Base-by-base conservation (phyloP, 228 moss, liverwort and hornwort genomes). In the Sphagnum magellanicum region DNA sequence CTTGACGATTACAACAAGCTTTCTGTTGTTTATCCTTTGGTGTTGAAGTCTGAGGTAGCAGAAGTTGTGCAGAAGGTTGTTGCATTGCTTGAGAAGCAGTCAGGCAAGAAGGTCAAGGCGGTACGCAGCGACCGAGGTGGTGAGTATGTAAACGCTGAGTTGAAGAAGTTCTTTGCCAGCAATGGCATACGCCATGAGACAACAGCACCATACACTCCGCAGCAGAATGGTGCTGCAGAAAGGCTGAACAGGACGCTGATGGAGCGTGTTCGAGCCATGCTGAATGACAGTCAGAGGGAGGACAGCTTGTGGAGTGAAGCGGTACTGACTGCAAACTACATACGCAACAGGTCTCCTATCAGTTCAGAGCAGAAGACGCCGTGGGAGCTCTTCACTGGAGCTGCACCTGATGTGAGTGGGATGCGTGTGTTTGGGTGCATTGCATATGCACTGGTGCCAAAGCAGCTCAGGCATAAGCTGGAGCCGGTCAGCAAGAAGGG, bases 381-480 rank as follows among this genome's bases (percentile, higher is more conserved):
- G 46, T 32, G 5, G 10, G 63, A 63, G 48, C 8, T 32, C 6
- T 67, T 49, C 4, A 13, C 52, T 5, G 53, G 51, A 6, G 49
- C 14, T 16, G 8, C 6, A 51, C 51, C 61, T 11, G 60, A 70
- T 49, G 47, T 61, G 60, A 48, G 4, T 32, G 9, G 49, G 8
- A 6, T 63, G 5, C 6, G 49, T 4, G 32, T 48, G 5, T 63
- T 63, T 63, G 63, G 63, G 12, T 63, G 63, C 13, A 9, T 10
- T 6, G 63, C 63, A 63, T 63, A 63, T 48, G 63, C 50, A 8
- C 53, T 16, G 15, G 63, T 62, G 4, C 65, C 65, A 49, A 50
- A 65, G 4, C 13, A 65, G 32, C 16, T 51, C 51, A 10, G 4
- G 12, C 14, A 10, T 4, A 71, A 63, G 16, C 63, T 71, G 50